phyloP scores from a whole-genome alignment of 805 yeast species.

The Candida pseudofarinosa region DNA sequence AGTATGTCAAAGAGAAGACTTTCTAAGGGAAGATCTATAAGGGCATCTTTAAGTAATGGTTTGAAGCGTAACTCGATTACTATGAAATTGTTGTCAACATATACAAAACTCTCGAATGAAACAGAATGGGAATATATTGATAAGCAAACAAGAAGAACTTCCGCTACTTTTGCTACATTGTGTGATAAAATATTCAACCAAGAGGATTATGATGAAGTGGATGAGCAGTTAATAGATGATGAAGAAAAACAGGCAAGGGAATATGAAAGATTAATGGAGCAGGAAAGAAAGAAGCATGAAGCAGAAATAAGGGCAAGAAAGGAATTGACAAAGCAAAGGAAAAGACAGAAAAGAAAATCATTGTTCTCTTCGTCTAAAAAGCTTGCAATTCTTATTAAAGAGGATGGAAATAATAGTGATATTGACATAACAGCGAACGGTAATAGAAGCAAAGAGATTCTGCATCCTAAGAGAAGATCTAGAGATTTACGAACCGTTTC shows the following conservation, averaged over 20 bases:
- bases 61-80: constrained; percentile 69
- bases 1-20: constrained; percentile 27
- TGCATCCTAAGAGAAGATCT: constrained; percentile 34
- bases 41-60: constrained; percentile 39
- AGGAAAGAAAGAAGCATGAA: constrained; percentile 46
- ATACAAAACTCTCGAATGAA: constrained; percentile 64
- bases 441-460: constrained; percentile 24
- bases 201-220: constrained; percentile 51
- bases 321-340: constrained; percentile 44
- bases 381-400: constrained; percentile 33
- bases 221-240: constrained; percentile 39
- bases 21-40: constrained; percentile 31
- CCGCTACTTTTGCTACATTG: constrained; percentile 71
- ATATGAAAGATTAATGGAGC: constrained; percentile 45
- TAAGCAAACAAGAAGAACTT: constrained; percentile 69
- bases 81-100: constrained; percentile 63
- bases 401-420: constrained; percentile 29
- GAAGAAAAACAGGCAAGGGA: constrained; percentile 41
- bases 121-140: constrained; percentile 68
- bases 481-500: constrained; percentile 32
- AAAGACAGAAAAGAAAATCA: constrained; percentile 38
- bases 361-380: constrained; percentile 31
- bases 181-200: constrained; percentile 76
- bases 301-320: constrained; percentile 46
- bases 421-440: constrained; percentile 17